These are phyloP conservation scores for Solanum sejunctum DNA, from an alignment of 257 asterid species.

Conservation along the genomic window DNA sequence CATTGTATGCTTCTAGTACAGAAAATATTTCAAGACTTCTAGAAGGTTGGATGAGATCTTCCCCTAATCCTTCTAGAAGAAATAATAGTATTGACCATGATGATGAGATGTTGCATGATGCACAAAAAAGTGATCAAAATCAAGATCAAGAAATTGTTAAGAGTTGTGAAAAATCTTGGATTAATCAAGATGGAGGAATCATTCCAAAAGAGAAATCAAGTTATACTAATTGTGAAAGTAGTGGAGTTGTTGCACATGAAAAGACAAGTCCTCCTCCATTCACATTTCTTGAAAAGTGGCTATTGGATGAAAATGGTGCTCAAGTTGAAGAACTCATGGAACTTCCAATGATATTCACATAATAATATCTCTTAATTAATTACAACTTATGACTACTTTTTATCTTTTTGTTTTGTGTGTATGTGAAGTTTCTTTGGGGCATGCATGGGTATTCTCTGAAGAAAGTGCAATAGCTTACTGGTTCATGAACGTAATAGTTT, in stretches of 20 bases:
- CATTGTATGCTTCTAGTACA: conserved; percentile 73
- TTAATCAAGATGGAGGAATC: not conserved
- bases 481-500: not conserved
- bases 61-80: conserved; percentile 16
- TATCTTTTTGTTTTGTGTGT: not conserved
- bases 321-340: conserved; percentile 64
- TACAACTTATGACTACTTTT: not conserved
- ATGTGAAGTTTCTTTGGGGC: not conserved
- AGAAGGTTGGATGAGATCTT: conserved; percentile 91
- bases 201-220: conserved; percentile 16
- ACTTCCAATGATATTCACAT: conserved; percentile 51
- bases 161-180: not conserved
- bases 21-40: conserved; percentile 84
- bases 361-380: not conserved
- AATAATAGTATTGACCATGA: not conserved
- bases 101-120: not conserved
- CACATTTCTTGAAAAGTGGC: conserved; percentile 78
- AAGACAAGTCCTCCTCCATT: conserved; percentile 42
- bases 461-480: not conserved
- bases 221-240: conserved; percentile 20
- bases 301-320: conserved; percentile 61
- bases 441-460: not conserved
- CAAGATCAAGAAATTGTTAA: not conserved
- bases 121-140: not conserved
- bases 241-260: conserved; percentile 17